A percentile compares a stretch with the other conserved stretches of the same genome.
These are phyloP conservation scores for Rhizopus sp. DNA, from an alignment of 371 early-diverging fungal genomes.

Conservation along the genomic window DNA sequence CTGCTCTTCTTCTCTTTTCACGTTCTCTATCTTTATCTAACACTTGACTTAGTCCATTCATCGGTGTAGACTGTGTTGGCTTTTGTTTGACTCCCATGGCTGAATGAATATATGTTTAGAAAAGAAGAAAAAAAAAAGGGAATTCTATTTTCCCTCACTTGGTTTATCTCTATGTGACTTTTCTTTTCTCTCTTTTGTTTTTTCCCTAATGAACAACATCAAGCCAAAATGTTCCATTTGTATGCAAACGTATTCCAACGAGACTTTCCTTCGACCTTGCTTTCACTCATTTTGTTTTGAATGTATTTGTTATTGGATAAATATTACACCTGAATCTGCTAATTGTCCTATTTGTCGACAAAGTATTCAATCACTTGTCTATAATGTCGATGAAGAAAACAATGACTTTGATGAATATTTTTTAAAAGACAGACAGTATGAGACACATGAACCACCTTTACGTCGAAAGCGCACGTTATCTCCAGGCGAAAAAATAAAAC, in stretches of 20 bases:
- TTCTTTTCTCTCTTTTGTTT: background rate
- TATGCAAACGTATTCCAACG: slow-evolving; percentile 45
- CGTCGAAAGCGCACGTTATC: slow-evolving; percentile 6
- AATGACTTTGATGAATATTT: slow-evolving; percentile 44
- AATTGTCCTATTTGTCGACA: slow-evolving; percentile 65
- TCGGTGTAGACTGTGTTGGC: slow-evolving; percentile 27
- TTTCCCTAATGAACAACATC: background rate
- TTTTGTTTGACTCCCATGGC: slow-evolving; percentile 40
- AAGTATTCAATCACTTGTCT: slow-evolving; percentile 30
- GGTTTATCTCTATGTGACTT: too few relatives aligned
- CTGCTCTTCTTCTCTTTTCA: slow-evolving; percentile 43
- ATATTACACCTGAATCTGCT: slow-evolving; percentile 29
- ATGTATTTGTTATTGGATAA: slow-evolving; percentile 65
- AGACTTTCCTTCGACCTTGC: slow-evolving; percentile 59
- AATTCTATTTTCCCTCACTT: background rate
- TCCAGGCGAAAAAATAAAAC: slow-evolving; percentile 18
- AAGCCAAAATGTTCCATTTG: slow-evolving; percentile 59
- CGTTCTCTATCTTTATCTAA: slow-evolving; percentile 42
- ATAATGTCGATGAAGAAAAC: slow-evolving; percentile 40
- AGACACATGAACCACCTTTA: slow-evolving; percentile 34
- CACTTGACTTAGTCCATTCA: slow-evolving; percentile 16
- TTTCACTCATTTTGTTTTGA: slow-evolving; percentile 65
- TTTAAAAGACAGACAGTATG: slow-evolving; percentile 26
- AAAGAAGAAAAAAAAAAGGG: slow-evolving; percentile 5
- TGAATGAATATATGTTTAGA: background rate